These are phyloP conservation scores for Lepiota brunneoincarnata DNA, from an alignment of 768 basidiomycete species.

Conservation along the genomic window DNA sequence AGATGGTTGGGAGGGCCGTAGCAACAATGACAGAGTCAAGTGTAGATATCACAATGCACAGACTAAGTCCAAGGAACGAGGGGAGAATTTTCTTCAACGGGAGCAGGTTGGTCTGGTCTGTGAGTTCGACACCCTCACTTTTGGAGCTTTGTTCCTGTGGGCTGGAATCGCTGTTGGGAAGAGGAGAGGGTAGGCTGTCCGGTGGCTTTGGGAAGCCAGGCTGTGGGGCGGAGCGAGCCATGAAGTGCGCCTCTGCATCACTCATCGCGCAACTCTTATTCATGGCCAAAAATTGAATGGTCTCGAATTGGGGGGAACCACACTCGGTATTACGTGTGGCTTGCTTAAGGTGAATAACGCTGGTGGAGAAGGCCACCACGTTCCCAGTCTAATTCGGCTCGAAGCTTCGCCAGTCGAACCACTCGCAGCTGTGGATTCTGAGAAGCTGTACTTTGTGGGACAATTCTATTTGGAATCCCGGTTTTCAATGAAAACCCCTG, in stretches of 20 bases:
- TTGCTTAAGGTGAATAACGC: too few species aligned
- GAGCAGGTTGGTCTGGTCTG: conserved; percentile 77
- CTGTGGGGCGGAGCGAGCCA: neutral
- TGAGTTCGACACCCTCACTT: conserved; percentile 20
- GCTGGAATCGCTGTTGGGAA: neutral
- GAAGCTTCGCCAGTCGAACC: too few species aligned
- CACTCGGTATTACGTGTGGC: too few species aligned
- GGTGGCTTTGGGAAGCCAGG: neutral
- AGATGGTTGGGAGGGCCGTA: conserved; percentile 72
- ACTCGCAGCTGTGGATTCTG: too few species aligned
- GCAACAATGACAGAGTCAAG: conserved; percentile 74
- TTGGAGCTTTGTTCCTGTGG: neutral
- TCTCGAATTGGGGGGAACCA: neutral
- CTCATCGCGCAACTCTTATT: neutral
- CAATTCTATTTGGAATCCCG: too few species aligned
- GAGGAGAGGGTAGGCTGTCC: neutral
- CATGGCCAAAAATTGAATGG: neutral
- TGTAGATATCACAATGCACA: conserved; percentile 59
- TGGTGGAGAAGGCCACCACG: too few species aligned
- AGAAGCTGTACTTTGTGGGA: too few species aligned
- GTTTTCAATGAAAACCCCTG: too few species aligned
- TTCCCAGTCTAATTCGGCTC: too few species aligned
- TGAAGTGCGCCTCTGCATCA: neutral
- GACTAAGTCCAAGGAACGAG: conserved; percentile 58
- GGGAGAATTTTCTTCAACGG: conserved; percentile 62